Evolutionary conservation across 139 green algal species (phyloP).

Genomic region (Chlorella sorokiniana): DNA sequence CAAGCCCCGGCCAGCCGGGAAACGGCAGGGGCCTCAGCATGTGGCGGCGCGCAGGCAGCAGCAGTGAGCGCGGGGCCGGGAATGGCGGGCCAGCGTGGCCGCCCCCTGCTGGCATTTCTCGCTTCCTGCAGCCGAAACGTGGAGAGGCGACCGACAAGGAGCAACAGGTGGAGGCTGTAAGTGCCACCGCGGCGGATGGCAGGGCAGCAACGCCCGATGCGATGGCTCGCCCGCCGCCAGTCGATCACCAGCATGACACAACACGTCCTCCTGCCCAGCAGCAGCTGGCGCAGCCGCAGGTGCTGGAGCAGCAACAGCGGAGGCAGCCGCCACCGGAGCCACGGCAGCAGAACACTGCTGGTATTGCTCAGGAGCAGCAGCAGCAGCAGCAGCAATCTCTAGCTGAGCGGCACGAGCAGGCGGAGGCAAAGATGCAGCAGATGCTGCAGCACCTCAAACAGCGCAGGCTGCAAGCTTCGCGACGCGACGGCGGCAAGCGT

Average conservation of each 20-base stretch:
- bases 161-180: not conserved
- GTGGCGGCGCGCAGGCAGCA: not conserved
- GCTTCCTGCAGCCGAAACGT: too few species aligned
- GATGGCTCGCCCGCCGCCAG: not conserved
- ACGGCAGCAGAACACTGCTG: too few species aligned
- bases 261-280: too few species aligned
- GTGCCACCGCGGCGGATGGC: not conserved
- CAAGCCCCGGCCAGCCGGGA: conserved; percentile 1
- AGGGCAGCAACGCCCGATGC: not conserved
- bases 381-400: not conserved
- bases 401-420: not conserved
- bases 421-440: not conserved
- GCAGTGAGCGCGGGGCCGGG: not conserved
- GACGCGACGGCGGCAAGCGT: too few species aligned
- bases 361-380: not conserved
- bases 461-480: too few species aligned
- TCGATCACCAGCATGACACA: conserved; percentile 1
- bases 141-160: too few species aligned
- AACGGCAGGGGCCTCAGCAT: not conserved
- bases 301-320: not conserved
- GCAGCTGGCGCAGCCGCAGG: not conserved
- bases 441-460: not conserved
- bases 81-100: too few species aligned
- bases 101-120: too few species aligned
- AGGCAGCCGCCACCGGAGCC: too few species aligned